Base-by-base conservation (phyloP, 1,284 basidiomycete species). In the Ganoderma meredithae region DNA sequence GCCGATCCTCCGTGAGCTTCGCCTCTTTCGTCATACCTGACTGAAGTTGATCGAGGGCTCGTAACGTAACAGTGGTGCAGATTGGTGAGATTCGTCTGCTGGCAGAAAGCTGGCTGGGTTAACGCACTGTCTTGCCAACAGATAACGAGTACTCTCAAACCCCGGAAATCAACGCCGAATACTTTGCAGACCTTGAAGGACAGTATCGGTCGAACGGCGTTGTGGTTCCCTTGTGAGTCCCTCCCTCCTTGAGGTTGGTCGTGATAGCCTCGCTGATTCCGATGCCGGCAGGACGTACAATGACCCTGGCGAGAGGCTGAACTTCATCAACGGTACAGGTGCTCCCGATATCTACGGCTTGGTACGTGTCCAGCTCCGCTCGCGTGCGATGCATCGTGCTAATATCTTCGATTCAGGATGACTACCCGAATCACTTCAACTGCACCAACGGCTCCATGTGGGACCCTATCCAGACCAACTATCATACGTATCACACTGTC, bases 81-180 rank as follows among this genome's bases (percentile, higher is more conserved):
- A 80, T 92, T 47, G 91, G 90, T 91, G 33, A 40, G 62, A n/a
- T 2, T 12, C 8, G 2, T 9, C 27, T 3, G 70, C 66, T 81
- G 33, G 8, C 8, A 2, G 2, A 27, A 17, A 33, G 15, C 22
- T 8, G 2, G 22, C 2, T 1, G 4, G 12, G 17, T 25, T 27
- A 22, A 41, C 15, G 9, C 15, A 31, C 12, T 17, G 43, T 40
- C 31, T 17, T 25, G 43, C 19, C 4, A 2, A 59, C 75, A 88
- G 94, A 95, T 74, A 95, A 95, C 66, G 94, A 95, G 78, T 95
- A 90, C 73, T 83, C 83, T 3, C 90, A 93, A 39, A 40, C 58
- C 5, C 69, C 33, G 78, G 83, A 53, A 63, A 75, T 10, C 69
- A 55, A 55, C 17, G 52, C 52, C 5, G 52, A 55, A 33, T 94